Evolutionary conservation across 345 rosid species (phyloP).

Genomic region (Citrus unshiu): DNA sequence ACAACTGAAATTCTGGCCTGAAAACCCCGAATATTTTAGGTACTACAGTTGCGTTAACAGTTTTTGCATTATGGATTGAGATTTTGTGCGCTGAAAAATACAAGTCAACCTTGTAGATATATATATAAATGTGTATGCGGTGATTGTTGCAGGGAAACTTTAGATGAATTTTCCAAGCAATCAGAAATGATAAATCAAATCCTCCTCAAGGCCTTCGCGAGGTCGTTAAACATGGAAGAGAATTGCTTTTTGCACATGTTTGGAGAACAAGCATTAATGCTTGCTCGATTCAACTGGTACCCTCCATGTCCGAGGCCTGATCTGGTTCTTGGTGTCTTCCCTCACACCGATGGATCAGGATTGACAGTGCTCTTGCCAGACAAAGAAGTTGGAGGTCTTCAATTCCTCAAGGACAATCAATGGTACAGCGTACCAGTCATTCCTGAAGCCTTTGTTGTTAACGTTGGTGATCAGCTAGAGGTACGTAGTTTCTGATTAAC

Average conservation of each 20-base stretch:
- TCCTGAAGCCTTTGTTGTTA: conserved; percentile 47
- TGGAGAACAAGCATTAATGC: conserved; percentile 34
- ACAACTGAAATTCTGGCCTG: conserved; percentile 57
- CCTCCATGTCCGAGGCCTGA: conserved; percentile 66
- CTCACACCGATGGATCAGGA: conserved; percentile 64
- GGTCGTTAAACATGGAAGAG: conserved; percentile 46
- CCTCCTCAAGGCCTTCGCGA: conserved; percentile 51
- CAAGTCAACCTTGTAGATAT: not conserved
- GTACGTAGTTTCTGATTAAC: conserved; percentile 11
- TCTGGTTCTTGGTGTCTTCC: conserved; percentile 41
- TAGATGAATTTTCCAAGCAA: conserved; percentile 36
- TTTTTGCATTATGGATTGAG: no score
- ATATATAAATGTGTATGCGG: not conserved
- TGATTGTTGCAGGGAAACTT: conserved; percentile 28
- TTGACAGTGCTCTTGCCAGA: conserved; percentile 53
- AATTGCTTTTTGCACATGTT: conserved; percentile 41
- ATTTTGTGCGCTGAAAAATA: not conserved
- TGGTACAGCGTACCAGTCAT: conserved; percentile 47
- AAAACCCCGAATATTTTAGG: conserved; percentile 51
- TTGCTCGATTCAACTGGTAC: conserved; percentile 52
- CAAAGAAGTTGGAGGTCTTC: conserved; percentile 54
- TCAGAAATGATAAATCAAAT: conserved; percentile 15
- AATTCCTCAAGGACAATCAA: conserved; percentile 40
- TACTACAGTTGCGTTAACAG: not conserved
- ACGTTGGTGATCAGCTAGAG: conserved; percentile 57